Conservation (phyloP, 805 yeast genomes). For the Lipomyces lipofer region DNA sequence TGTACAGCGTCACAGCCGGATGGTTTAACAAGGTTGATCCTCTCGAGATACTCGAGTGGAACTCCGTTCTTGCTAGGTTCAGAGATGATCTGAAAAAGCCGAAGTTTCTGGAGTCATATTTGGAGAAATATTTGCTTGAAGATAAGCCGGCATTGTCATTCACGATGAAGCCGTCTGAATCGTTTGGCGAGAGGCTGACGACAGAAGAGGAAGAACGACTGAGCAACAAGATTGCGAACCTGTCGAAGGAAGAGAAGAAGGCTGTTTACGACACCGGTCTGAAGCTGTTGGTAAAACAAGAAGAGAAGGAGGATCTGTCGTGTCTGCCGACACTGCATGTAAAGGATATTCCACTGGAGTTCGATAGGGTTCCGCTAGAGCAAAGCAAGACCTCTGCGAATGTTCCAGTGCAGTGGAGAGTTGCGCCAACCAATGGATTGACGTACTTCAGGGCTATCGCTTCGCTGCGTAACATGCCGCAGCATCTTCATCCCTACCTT, state of each 20-base stretch:
- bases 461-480: slow-evolving; percentile 58
- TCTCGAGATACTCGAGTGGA: slow-evolving; percentile 64
- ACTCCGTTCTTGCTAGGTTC: slow-evolving; percentile 58
- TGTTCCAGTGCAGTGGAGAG: slow-evolving; percentile 48
- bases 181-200: slow-evolving; percentile 52
- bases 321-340: slow-evolving; percentile 77
- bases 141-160: slow-evolving; percentile 64
- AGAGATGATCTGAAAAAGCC: slow-evolving; percentile 63
- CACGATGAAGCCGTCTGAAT: slow-evolving; percentile 68
- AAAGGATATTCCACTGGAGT: slow-evolving; percentile 66
- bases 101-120: slow-evolving; percentile 57
- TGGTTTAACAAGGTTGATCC: slow-evolving; percentile 87
- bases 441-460: slow-evolving; percentile 73
- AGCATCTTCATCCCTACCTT: slow-evolving; percentile 62
- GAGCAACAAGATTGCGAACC: slow-evolving; percentile 42
- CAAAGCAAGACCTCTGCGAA: slow-evolving; percentile 37
- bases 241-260: slow-evolving; percentile 59
- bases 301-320: slow-evolving; percentile 68
- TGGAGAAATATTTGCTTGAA: slow-evolving; percentile 53
- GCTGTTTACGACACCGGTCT: slow-evolving; percentile 61
- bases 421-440: slow-evolving; percentile 77
- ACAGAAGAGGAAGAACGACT: slow-evolving; percentile 61
- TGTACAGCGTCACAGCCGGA: slow-evolving; percentile 73
- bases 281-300: slow-evolving; percentile 61
- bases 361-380: slow-evolving; percentile 42